These are phyloP conservation scores for Solanum pennellii DNA, from an alignment of 257 asterid genomes.

Conservation along the genomic window DNA sequence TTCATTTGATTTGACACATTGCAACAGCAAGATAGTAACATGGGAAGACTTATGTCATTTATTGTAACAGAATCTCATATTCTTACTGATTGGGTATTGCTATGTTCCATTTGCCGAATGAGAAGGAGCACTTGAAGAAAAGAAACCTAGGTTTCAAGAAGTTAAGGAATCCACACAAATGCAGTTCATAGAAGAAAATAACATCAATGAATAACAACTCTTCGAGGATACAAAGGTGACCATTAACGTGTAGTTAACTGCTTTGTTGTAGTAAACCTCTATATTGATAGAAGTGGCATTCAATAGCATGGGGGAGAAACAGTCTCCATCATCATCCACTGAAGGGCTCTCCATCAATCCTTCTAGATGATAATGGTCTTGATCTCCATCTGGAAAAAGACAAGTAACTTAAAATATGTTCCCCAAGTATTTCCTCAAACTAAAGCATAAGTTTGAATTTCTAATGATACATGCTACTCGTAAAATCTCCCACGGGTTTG, in stretches of 20 bases:
- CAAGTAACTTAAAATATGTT: constrained; percentile 1
- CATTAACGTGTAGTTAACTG: constrained; percentile 94
- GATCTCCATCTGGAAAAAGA: constrained; percentile 63
- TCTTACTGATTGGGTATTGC: constrained; percentile 93
- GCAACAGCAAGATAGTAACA: neutral
- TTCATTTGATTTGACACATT: neutral
- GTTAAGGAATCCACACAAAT: constrained; percentile 42
- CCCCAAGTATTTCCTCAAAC: neutral
- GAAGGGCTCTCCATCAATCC: constrained; percentile 99
- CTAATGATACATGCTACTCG: neutral
- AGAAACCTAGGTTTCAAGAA: constrained; percentile 43
- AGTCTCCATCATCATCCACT: constrained; percentile 84
- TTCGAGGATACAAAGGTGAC: constrained; percentile 97
- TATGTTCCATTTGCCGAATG: constrained; percentile 95
- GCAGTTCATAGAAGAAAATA: neutral
- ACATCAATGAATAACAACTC: neutral
- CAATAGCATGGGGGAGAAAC: constrained; percentile 87
- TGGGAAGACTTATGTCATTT: neutral
- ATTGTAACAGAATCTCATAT: neutral
- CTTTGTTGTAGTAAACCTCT: constrained; percentile 87
- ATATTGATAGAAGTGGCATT: constrained; percentile 87
- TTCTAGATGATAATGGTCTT: constrained; percentile 64
- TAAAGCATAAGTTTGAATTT: neutral
- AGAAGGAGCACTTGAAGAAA: constrained; percentile 87
- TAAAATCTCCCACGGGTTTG: neutral